A percentile compares a stretch with the other conserved stretches of the same genome.
Evolutionary conservation across 805 yeast species (phyloP).

Genomic region (Saturnispora serradocipensis): DNA sequence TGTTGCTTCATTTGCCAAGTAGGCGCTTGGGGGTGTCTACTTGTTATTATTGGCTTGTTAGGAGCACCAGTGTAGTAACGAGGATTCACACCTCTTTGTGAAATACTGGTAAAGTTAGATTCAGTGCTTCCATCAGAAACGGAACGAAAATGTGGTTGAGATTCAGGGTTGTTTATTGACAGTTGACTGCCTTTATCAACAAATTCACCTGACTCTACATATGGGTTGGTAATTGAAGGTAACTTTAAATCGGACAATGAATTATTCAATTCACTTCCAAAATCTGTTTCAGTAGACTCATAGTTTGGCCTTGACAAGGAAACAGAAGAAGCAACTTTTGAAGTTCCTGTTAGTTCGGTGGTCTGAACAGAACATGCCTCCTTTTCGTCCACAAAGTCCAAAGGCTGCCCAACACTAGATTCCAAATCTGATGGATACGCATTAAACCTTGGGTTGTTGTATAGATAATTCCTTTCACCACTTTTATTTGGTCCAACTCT

Average conservation of each 20-base stretch:
- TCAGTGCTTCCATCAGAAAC: constrained; percentile 5
- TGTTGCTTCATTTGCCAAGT: background rate
- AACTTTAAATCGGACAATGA: constrained; percentile 2
- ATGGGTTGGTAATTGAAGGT: constrained; percentile 11
- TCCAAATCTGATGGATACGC: background rate
- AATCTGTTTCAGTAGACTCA: background rate
- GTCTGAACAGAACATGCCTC: background rate
- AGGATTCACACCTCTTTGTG: constrained; percentile 68
- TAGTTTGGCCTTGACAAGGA: background rate
- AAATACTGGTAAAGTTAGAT: constrained; percentile 70
- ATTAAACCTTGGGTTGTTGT: background rate
- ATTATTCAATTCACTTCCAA: background rate
- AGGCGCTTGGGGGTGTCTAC: background rate
- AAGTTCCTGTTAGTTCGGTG: background rate
- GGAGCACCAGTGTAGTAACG: constrained; percentile 34
- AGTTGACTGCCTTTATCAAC: background rate
- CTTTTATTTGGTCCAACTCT: background rate
- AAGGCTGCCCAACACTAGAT: background rate
- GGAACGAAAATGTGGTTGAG: background rate
- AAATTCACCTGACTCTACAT: background rate
- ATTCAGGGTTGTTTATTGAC: background rate
- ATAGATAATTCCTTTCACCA: background rate
- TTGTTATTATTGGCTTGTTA: constrained; percentile 1
- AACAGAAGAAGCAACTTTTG: background rate
- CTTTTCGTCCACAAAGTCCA: background rate